Percentiles rank a stretch among this genome's conserved stretches.
These are phyloP conservation scores for Erodium trifolium DNA, from an alignment of 441 rosid species.

Conservation along the genomic window DNA sequence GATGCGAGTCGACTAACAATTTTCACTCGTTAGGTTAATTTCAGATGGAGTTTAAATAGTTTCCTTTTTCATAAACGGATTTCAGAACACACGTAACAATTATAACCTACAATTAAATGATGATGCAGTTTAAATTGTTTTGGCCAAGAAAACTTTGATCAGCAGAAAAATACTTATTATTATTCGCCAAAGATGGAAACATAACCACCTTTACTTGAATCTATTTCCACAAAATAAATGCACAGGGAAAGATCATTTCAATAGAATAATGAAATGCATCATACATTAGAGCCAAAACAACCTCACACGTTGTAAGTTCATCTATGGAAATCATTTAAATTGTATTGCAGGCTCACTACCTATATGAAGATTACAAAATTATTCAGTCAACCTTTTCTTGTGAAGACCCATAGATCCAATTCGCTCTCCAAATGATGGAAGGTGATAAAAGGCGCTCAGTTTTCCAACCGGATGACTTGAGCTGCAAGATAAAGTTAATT, in stretches of 20 bases:
- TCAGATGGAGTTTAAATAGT: no score
- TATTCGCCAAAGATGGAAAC: no score
- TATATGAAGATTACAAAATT: neutral
- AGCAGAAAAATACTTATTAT: no score
- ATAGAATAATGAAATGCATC: neutral
- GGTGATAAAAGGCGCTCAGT: conserved; percentile 73
- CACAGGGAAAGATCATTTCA: neutral
- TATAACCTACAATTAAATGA: no score
- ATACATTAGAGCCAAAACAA: no score
- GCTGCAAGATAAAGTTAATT: conserved; percentile 32
- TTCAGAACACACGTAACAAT: no score
- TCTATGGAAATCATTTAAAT: neutral
- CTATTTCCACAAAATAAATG: neutral
- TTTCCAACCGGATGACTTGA: conserved; percentile 72
- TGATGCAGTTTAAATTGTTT: no score
- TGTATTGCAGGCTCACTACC: conserved; percentile 1
- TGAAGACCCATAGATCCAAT: conserved; percentile 38
- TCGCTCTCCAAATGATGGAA: conserved; percentile 69
- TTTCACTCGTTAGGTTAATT: no score
- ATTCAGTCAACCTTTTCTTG: conserved; percentile 52
- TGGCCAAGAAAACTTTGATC: no score
- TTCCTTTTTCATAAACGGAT: no score
- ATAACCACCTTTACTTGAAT: no score
- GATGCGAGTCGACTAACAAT: no score
- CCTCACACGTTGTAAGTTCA: neutral